Conservation (phyloP, 495 filamentous ascomycete genomes). For the Podospora appendiculata region DNA sequence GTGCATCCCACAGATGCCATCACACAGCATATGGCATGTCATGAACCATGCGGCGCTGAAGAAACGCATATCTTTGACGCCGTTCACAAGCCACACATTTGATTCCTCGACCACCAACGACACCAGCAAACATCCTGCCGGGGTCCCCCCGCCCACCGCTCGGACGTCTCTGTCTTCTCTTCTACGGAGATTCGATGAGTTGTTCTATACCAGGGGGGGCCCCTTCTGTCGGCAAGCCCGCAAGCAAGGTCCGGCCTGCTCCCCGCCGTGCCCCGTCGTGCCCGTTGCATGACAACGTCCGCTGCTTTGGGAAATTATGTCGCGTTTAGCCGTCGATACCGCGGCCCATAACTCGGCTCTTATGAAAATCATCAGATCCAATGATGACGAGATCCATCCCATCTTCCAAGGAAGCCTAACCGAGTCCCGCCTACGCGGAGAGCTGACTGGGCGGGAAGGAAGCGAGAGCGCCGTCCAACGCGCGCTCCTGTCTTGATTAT, state of each 20-base stretch:
- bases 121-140: no score
- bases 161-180: constrained; percentile 18
- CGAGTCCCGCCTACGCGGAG: neutral
- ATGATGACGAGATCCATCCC: constrained; percentile 30
- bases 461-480: no score
- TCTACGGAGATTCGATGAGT: constrained; percentile 31
- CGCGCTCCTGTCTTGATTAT: no score
- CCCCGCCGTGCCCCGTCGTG: neutral
- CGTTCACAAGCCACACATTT: no score
- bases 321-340: constrained; percentile 27
- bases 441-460: no score
- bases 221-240: constrained; percentile 19
- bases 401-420: constrained; percentile 5
- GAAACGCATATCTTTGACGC: no score
- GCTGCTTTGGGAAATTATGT: constrained; percentile 39
- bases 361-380: constrained; percentile 32
- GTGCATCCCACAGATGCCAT: no score
- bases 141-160: constrained; percentile 7
- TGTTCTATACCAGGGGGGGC: constrained; percentile 26
- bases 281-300: constrained; percentile 31
- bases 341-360: constrained; percentile 31
- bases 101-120: no score
- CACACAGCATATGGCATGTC: no score
- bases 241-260: constrained; percentile 5
- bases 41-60: no score